Conservation (phyloP, 1,284 basidiomycete genomes). For the Golubevia pallescens region DNA sequence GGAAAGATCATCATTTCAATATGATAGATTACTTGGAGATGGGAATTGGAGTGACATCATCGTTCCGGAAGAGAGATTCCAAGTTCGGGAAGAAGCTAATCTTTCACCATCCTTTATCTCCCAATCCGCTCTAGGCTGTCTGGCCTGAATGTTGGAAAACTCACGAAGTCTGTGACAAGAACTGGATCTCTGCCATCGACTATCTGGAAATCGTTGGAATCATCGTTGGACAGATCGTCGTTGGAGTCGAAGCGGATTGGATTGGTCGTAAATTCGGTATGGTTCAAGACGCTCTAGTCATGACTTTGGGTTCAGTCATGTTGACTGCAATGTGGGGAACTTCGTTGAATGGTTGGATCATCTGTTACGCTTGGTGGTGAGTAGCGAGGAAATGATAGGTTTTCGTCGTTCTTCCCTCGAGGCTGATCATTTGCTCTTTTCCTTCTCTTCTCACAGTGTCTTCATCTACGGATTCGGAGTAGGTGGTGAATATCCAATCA, state of each 20-base stretch:
- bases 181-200: constrained; percentile 67
- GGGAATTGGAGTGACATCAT: too few relatives aligned
- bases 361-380: constrained; percentile 68
- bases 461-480: constrained; percentile 67
- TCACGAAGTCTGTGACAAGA: constrained; percentile 65
- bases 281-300: constrained; percentile 65
- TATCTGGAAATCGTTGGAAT: constrained; percentile 69
- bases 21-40: too few relatives aligned
- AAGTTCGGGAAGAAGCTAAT: background rate
- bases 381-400: background rate
- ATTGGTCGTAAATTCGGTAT: constrained; percentile 69
- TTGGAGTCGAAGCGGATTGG: constrained; percentile 70
- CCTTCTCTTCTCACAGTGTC: constrained; percentile 50
- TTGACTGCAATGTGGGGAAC: constrained; percentile 69
- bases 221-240: constrained; percentile 69
- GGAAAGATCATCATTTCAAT: too few relatives aligned
- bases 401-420: too few relatives aligned
- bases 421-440: too few relatives aligned
- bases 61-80: background rate
- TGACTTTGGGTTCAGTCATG: constrained; percentile 68
- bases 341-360: constrained; percentile 69
- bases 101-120: background rate
- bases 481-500: constrained; percentile 12
- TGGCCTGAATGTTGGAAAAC: constrained; percentile 69
- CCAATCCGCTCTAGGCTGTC: constrained; percentile 44